phyloP scores from a whole-genome alignment of 169 alveolate genomes.

The Eimeria praecox region DNA sequence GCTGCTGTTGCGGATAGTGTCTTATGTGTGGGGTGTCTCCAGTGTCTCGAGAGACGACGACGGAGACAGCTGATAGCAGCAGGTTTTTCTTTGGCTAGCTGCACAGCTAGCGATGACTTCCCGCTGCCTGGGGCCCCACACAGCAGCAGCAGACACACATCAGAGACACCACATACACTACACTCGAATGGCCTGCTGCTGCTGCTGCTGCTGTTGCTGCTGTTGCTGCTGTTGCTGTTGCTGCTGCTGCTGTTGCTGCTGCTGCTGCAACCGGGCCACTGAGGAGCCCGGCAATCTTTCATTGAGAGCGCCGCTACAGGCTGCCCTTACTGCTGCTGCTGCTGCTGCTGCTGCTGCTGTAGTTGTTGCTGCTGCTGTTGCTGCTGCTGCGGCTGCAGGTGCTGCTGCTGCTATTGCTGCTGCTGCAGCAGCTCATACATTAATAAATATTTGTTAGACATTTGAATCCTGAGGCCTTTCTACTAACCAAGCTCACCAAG shows the following conservation, averaged over 20 bases:
- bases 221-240: not conserved
- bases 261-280: conserved; percentile 16
- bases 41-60: not conserved
- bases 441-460: too few relatives aligned
- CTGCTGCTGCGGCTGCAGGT: not conserved
- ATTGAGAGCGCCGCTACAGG: not conserved
- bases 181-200: conserved; percentile 19
- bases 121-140: conserved; percentile 57
- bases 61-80: too few relatives aligned
- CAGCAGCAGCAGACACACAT: conserved; percentile 6
- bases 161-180: not conserved
- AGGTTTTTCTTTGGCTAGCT: conserved; percentile 24
- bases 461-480: not conserved
- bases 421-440: not conserved
- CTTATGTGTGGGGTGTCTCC: too few relatives aligned
- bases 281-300: too few relatives aligned
- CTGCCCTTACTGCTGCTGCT: conserved; percentile 2
- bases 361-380: conserved; percentile 22
- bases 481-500: not conserved
- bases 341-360: conserved; percentile 44
- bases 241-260: not conserved
- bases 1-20: not conserved
- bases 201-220: conserved; percentile 25
- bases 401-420: not conserved
- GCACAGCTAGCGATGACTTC: conserved; percentile 27